Evolutionary conservation across 768 basidiomycete genomes (phyloP).

Genomic region (Coprinopsis strossmayeri): DNA sequence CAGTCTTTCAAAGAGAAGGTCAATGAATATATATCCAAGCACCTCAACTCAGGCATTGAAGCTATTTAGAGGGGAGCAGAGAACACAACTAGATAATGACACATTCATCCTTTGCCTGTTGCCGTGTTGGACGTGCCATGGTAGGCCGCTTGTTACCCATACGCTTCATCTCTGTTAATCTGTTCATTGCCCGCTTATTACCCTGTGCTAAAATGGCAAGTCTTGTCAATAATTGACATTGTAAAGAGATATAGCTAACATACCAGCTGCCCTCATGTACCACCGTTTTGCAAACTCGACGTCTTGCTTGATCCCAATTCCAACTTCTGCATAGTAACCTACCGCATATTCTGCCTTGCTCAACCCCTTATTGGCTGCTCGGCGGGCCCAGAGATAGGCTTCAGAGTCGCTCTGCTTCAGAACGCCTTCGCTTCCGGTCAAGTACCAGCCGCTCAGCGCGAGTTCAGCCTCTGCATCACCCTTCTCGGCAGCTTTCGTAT

Average conservation of each 20-base stretch:
- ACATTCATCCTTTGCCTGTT: conserved; percentile 93
- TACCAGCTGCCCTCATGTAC: conserved; percentile 99
- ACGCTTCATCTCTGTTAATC: conserved; percentile 93
- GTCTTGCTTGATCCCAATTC: conserved; percentile 96
- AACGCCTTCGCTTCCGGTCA: conserved; percentile 92
- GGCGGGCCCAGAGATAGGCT: conserved; percentile 96
- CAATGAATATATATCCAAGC: background rate
- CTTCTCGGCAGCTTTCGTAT: conserved; percentile 96
- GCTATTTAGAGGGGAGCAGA: background rate
- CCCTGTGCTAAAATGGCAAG: conserved; percentile 65
- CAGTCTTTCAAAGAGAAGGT: background rate
- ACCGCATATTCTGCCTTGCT: conserved; percentile 99
- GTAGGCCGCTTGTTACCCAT: conserved; percentile 67
- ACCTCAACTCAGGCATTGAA: background rate
- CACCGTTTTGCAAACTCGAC: conserved; percentile 93
- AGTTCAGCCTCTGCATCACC: conserved; percentile 93
- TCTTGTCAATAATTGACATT: conserved; percentile 1
- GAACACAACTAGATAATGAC: conserved; percentile 37
- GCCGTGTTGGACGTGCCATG: conserved; percentile 82
- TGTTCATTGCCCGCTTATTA: conserved; percentile 96
- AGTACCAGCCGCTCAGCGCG: conserved; percentile 96
- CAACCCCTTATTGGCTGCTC: conserved; percentile 93
- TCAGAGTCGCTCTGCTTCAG: conserved; percentile 97
- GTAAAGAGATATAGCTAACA: background rate
- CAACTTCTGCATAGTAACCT: conserved; percentile 96